A percentile compares a stretch with the other conserved stretches of the same genome.
Conservation (phyloP, 345 rosid genomes). For the Corchorus capsularis region DNA sequence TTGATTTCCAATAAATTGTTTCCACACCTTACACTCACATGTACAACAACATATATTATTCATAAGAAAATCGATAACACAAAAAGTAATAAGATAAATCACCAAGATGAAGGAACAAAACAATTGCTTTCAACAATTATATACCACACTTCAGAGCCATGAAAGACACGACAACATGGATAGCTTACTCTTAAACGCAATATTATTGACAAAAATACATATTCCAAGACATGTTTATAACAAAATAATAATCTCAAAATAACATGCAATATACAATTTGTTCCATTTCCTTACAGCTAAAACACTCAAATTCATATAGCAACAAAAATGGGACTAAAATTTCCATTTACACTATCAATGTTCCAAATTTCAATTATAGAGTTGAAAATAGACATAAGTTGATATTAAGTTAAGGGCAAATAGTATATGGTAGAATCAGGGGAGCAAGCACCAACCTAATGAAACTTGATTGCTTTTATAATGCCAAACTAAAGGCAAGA, state of each 20-base stretch:
- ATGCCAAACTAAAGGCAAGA: too few relatives aligned
- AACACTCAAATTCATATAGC: neutral
- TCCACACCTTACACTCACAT: neutral
- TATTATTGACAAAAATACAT: neutral
- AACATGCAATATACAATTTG: neutral
- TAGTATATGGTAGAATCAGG: neutral
- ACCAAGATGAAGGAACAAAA: neutral
- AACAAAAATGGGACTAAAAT: neutral
- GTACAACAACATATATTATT: neutral
- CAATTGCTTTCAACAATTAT: neutral
- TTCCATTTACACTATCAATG: neutral
- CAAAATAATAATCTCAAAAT: neutral
- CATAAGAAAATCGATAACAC: neutral
- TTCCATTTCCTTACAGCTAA: neutral
- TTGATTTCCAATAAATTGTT: neutral
- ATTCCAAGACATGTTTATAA: neutral
- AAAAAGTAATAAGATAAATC: too few relatives aligned
- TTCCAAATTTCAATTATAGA: neutral
- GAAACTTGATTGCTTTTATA: too few relatives aligned
- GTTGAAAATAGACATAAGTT: neutral
- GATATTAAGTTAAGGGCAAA: neutral
- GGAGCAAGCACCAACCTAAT: too few relatives aligned
- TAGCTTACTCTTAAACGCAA: neutral
- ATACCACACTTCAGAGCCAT: neutral
- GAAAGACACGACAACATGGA: neutral